Base-by-base conservation (phyloP, 768 basidiomycete species). In the Boletus sp. region DNA sequence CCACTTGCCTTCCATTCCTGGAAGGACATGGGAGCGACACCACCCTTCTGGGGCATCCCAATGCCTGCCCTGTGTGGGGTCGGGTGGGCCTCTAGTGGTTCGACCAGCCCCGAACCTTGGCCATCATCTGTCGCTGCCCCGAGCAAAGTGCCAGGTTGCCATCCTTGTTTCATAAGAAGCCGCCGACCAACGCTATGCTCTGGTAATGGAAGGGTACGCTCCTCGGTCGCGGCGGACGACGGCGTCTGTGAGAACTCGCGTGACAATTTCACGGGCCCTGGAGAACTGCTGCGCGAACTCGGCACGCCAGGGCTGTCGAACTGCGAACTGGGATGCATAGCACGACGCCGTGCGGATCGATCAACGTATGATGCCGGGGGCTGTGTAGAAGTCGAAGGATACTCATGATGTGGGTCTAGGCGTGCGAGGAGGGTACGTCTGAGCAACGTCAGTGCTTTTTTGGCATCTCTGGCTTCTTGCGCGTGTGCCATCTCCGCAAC, bases 111-210 rank as follows among this genome's bases (percentile, higher is more conserved):
- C 2, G 46, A 17, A 3, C 47, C 34, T 6, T n/a, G 5, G 42
- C 42, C 42, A 10, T 45, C 51, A 21, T 33, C 72, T 7, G 25
- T 19, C 0, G 33, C 43, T 3, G 23, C 4, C n/a, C 69, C 70
- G 4, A 81, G 71, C 21, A 66, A 63, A 10, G 71, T 70, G 1
- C 88, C 90, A 9, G 87, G 88, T 17, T 75, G 72, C 90, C 90
- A 92, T 1, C 89, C 89, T 67, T 88, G 87, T 65, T 84, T 86
- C 67, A 83, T 72, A 1, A 91, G 74, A 30, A 92, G 72, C 35
- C 74, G 77, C 61, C 87, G 83, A 1, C 89, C 90, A 50, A 90
- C 72, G 61, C 89, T 91, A 17, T 75, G 73, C 3, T 76, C 63
- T 2, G 81, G 65, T 21, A 90, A 62, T 0, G 86, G 83, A 77